These are phyloP conservation scores for Musa itinerans DNA, from an alignment of 176 grass and related monocot genomes.

Conservation along the genomic window DNA sequence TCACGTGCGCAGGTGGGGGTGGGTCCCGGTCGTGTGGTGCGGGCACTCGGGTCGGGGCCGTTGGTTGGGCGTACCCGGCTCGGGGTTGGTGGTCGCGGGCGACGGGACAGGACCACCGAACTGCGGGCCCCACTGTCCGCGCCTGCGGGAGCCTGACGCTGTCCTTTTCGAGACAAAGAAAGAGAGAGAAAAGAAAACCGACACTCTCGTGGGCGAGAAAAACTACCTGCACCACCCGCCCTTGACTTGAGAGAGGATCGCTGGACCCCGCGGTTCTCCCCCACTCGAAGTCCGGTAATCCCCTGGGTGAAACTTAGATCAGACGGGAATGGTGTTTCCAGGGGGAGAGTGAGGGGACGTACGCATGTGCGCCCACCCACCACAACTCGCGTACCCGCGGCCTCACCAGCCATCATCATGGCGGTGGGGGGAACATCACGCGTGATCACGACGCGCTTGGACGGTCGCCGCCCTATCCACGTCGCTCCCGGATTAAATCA, in stretches of 20 bases:
- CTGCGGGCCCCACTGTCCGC: neutral
- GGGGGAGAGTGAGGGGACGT: neutral
- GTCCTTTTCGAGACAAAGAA: neutral
- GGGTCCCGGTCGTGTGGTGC: neutral
- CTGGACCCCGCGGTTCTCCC: too few species aligned
- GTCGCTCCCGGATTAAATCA: neutral
- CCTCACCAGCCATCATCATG: conserved; percentile 2
- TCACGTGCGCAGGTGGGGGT: neutral
- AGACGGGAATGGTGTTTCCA: too few species aligned
- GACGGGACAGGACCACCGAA: neutral
- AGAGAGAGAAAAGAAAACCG: neutral
- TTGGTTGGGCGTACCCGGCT: neutral
- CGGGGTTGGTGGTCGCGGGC: neutral
- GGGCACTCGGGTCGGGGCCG: neutral
- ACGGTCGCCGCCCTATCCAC: too few species aligned
- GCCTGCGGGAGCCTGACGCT: neutral
- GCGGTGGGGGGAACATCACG: neutral
- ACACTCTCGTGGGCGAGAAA: too few species aligned
- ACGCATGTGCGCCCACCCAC: conserved; percentile 1
- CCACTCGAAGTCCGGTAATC: too few species aligned
- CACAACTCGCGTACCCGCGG: neutral
- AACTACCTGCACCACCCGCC: too few species aligned
- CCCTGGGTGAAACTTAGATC: too few species aligned
- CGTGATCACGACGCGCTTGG: neutral
- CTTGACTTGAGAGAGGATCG: too few species aligned